Evolutionary conservation across 164 flowering plant species (phyloP), one percentile per base, ranked within the genome.

Genomic region (Stephania japonica): DNA sequence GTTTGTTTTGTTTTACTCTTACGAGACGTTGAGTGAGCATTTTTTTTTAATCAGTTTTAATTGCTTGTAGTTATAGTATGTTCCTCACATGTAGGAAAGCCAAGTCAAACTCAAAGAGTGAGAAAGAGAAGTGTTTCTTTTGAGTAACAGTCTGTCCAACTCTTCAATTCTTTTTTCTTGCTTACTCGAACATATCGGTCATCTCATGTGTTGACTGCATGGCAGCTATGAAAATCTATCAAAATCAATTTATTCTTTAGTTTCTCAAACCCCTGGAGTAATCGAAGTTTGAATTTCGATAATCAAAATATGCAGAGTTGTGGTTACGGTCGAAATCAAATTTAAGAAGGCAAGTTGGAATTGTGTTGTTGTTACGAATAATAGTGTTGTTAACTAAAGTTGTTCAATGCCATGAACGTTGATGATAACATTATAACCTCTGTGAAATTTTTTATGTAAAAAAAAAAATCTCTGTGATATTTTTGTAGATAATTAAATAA

Each of bases 51-150:
- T 47, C 10, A 47, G 13, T 47, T 9, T 47, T 47, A 47, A 32
- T 32, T 32, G 38, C 1, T 32, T 32, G n/a, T 32, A 32, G 1
- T 1, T 27, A 50, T 50, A 50, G 7, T n/a, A 59, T n/a, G 21
- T 59, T 59, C 7, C 21, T 59, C 64, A n/a, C 23, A 19, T 19
- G 23, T 59, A 59, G 24, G 23, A 59, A 59, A 59, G 64, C 64
- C 64, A 59, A 59, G 64, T 59, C 64, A 59, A n/a, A 59, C 64
- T 16, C n/a, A 59, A 59, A 59, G 64, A 59, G n/a, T 59, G 64
- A 59, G n/a, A n/a, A n/a, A 19, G 64, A 59, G 23, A n/a, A 59
- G 64, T 56, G 5, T 56, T n/a, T n/a, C n/a, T n/a, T 56, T 5
- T 56, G 62, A 56, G 19, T 56, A 23, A 56, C 23, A 56, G 6